Percentiles rank a stretch among this genome's conserved stretches.
Conservation (phyloP, 805 yeast genomes). For the Metschnikowia kofuensis region DNA sequence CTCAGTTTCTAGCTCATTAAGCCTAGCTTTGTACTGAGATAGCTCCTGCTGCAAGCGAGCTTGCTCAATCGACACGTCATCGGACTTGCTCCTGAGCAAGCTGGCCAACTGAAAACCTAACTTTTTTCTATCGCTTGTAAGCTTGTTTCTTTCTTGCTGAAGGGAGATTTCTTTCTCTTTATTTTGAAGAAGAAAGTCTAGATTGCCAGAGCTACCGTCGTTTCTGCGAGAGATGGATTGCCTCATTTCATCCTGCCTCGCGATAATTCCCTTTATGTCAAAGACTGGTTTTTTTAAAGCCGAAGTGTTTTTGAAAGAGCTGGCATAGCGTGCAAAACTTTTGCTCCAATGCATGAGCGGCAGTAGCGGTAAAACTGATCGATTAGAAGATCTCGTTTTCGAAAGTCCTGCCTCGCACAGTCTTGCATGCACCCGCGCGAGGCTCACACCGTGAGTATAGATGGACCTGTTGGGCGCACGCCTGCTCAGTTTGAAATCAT, state of each 20-base stretch:
- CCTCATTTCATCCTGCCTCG: conserved; percentile 19
- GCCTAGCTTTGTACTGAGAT: conserved; percentile 22
- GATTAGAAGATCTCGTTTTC: no score
- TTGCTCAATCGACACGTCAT: conserved; percentile 7
- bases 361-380: background rate
- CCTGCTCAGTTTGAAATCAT: no score
- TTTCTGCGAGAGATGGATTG: conserved; percentile 30
- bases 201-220: conserved; percentile 17
- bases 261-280: conserved; percentile 14
- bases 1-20: conserved; percentile 27
- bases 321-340: conserved; percentile 6
- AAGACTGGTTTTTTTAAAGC: conserved; percentile 16
- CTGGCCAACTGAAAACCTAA: conserved; percentile 27
- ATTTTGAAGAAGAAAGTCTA: conserved; percentile 26
- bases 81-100: conserved; percentile 16
- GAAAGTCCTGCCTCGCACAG: background rate
- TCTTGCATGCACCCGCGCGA: no score
- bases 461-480: no score
- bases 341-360: conserved; percentile 3
- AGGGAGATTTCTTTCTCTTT: conserved; percentile 25
- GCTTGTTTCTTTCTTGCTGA: conserved; percentile 21
- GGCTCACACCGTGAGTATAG: no score
- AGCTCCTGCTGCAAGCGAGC: conserved; percentile 18
- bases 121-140: conserved; percentile 27
- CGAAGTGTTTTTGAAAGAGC: conserved; percentile 18